These are phyloP conservation scores for Deakozyma indianensis DNA, from an alignment of 805 yeast species.

Conservation along the genomic window DNA sequence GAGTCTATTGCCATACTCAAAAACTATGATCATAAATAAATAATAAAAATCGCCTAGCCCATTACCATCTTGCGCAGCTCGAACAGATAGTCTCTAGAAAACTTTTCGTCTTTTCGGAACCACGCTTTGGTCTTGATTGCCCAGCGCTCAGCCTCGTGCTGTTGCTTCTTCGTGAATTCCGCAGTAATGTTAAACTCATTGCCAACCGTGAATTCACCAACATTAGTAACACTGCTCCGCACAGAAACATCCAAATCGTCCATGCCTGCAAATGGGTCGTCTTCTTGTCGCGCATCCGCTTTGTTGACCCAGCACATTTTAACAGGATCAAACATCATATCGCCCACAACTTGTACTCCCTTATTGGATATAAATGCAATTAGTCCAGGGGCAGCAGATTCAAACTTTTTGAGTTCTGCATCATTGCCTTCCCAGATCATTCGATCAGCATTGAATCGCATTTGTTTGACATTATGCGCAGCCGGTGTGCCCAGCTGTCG, in stretches of 20 bases:
- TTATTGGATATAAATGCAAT: constrained; percentile 21
- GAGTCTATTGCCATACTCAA: too few relatives aligned
- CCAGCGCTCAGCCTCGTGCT: constrained; percentile 24
- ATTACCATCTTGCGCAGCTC: constrained; percentile 22
- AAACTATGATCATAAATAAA: not conserved
- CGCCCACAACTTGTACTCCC: constrained; percentile 32
- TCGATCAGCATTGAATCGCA: constrained; percentile 39
- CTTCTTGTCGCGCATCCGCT: constrained; percentile 22
- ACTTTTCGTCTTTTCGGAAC: constrained; percentile 15
- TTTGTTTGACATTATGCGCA: constrained; percentile 16
- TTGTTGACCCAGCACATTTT: constrained; percentile 45
- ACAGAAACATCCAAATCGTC: constrained; percentile 27
- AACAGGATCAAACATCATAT: constrained; percentile 48
- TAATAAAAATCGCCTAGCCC: constrained; percentile 7
- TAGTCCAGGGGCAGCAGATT: constrained; percentile 22
- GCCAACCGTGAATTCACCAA: constrained; percentile 17
- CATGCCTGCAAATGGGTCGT: constrained; percentile 34
- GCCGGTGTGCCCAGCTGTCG: constrained; percentile 11
- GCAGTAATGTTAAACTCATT: constrained; percentile 19
- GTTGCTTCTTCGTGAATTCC: constrained; percentile 13
- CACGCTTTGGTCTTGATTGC: constrained; percentile 19
- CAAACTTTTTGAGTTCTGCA: constrained; percentile 38
- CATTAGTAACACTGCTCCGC: not conserved
- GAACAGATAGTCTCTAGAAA: constrained; percentile 15
- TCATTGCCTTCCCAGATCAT: constrained; percentile 57